phyloP scores from a whole-genome alignment of 139 green algal species.

The Asterochloris sp. region DNA sequence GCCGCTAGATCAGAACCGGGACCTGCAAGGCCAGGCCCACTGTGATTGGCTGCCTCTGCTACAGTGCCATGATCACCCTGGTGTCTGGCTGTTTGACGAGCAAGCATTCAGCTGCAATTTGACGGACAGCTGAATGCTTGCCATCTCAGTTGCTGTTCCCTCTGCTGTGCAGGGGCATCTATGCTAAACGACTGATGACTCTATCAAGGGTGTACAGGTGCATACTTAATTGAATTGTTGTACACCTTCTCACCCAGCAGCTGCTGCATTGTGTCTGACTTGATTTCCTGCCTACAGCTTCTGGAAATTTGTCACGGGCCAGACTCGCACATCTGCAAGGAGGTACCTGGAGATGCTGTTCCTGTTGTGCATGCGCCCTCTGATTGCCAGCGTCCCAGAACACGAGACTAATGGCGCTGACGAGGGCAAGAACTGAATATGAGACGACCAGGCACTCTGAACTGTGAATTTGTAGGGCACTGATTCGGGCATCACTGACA shows the following conservation, averaged over 20 bases:
- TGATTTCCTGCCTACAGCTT: slow-evolving; percentile 18
- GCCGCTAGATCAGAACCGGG: not conserved
- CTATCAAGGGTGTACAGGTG: slow-evolving; percentile 63
- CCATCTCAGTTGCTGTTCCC: not conserved
- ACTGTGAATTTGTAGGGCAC: too few species aligned
- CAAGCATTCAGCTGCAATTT: not conserved
- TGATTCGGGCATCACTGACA: too few species aligned
- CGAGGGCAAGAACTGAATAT: too few species aligned
- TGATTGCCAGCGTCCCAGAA: slow-evolving; percentile 38
- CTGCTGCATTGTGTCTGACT: not conserved
- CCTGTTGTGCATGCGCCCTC: slow-evolving; percentile 51
- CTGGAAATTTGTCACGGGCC: slow-evolving; percentile 60
- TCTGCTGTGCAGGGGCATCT: slow-evolving; percentile 67
- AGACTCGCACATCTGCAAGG: slow-evolving; percentile 66
- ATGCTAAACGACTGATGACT: slow-evolving; percentile 70
- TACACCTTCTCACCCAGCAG: not conserved
- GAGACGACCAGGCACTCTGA: too few species aligned
- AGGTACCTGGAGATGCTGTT: slow-evolving; percentile 76
- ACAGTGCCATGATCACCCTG: not conserved
- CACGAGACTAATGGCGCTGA: too few species aligned
- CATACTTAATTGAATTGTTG: not conserved
- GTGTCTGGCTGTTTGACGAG: not conserved
- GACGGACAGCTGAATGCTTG: not conserved
- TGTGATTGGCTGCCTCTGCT: not conserved
- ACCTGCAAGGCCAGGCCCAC: not conserved